Evolutionary conservation across 371 early-diverging fungal species (phyloP).

Genomic region (Phascolomyces articulosus): DNA sequence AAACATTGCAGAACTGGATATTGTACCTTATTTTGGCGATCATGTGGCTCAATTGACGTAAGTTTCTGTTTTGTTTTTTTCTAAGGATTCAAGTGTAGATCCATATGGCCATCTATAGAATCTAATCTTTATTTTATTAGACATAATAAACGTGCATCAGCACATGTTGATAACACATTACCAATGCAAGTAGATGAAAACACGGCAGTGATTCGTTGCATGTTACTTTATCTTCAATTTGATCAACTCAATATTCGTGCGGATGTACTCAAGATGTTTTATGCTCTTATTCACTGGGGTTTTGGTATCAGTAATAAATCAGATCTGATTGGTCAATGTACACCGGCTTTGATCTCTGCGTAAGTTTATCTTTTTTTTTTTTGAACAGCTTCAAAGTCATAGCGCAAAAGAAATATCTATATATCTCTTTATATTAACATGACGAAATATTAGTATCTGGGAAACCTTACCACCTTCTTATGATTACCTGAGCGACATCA

Average conservation of each 20-base stretch:
- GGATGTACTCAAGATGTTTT: constrained; percentile 45
- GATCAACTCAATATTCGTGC: constrained; percentile 40
- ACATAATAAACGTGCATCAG: constrained; percentile 31
- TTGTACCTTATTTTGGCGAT: constrained; percentile 42
- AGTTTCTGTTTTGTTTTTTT: constrained; percentile 22
- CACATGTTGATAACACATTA: constrained; percentile 22
- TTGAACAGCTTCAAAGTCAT: too few species aligned
- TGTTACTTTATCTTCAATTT: constrained; percentile 36
- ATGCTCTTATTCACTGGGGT: constrained; percentile 45
- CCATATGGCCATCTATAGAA: neutral
- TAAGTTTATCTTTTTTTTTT: constrained; percentile 21
- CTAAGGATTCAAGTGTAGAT: neutral
- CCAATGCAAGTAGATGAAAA: constrained; percentile 32
- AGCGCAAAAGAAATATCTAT: too few species aligned
- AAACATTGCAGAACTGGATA: constrained; percentile 39
- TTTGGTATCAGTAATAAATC: constrained; percentile 35
- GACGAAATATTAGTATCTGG: constrained; percentile 54
- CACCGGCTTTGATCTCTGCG: constrained; percentile 40
- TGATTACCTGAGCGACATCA: constrained; percentile 42
- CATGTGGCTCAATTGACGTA: constrained; percentile 33
- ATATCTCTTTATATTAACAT: too few species aligned
- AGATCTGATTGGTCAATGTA: constrained; percentile 35
- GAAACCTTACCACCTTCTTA: constrained; percentile 41
- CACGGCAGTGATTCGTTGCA: constrained; percentile 35
- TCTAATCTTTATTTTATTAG: constrained; percentile 13